A percentile compares a stretch with the other conserved stretches of the same genome.
Conservation (phyloP, 1,284 basidiomycete genomes). For the Pseudozyma sp. region DNA sequence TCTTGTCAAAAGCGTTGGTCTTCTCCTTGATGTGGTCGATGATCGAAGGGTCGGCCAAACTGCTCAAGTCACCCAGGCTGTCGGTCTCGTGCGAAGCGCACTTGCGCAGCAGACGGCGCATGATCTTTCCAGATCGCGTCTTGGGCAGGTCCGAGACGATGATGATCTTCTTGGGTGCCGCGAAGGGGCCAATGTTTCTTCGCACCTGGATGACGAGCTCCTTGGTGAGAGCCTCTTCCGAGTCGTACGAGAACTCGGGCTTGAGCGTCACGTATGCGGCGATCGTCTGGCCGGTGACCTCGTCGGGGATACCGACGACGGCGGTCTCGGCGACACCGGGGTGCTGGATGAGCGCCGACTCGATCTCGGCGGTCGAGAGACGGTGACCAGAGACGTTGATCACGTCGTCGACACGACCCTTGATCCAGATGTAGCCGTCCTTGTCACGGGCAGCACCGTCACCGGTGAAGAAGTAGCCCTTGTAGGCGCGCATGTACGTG, state of each 20-base stretch:
- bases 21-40: slow-evolving; percentile 62
- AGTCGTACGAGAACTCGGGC: slow-evolving; percentile 79
- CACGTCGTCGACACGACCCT: slow-evolving; percentile 91
- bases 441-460: slow-evolving; percentile 94
- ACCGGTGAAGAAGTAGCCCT: slow-evolving; percentile 88
- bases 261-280: slow-evolving; percentile 73
- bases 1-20: slow-evolving; percentile 49
- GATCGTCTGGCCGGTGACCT: slow-evolving; percentile 67
- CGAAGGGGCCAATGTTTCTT: slow-evolving; percentile 74
- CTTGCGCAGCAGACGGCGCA: slow-evolving; percentile 94
- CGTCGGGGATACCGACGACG: slow-evolving; percentile 66
- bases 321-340: slow-evolving; percentile 95
- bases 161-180: slow-evolving; percentile 87
- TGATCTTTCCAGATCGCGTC: slow-evolving; percentile 96
- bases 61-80: slow-evolving; percentile 87
- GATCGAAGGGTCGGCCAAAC: slow-evolving; percentile 78
- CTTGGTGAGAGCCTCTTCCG: slow-evolving; percentile 81
- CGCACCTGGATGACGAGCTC: slow-evolving; percentile 94
- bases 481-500: slow-evolving; percentile 84
- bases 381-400: slow-evolving; percentile 85
- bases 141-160: slow-evolving; percentile 90
- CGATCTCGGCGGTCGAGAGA: slow-evolving; percentile 96
- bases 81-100: slow-evolving; percentile 92
- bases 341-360: slow-evolving; percentile 93
- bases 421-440: slow-evolving; percentile 90